Percentiles rank a stretch among this genome's conserved stretches.
Evolutionary conservation across 202 grass and related monocot genomes (phyloP).

Genomic region (Musa balbisiana): DNA sequence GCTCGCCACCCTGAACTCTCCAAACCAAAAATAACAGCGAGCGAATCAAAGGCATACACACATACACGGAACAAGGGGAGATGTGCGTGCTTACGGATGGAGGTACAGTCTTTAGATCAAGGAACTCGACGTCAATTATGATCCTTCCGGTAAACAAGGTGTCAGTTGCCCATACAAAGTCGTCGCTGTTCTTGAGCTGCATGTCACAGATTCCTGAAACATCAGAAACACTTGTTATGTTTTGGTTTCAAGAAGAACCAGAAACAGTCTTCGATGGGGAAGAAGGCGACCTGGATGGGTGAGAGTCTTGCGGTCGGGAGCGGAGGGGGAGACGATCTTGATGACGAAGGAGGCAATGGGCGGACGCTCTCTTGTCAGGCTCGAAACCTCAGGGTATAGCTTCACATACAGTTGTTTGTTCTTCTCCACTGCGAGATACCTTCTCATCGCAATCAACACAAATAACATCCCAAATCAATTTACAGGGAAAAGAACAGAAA

Average conservation of each 20-base stretch:
- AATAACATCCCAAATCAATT: background rate
- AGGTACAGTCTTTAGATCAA: conserved; percentile 68
- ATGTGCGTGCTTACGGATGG: conserved; percentile 58
- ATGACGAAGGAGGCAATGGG: conserved; percentile 90
- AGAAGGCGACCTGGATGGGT: conserved; percentile 60
- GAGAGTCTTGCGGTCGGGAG: conserved; percentile 60
- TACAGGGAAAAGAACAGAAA: background rate
- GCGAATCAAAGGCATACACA: no score
- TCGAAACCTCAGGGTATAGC: conserved; percentile 69
- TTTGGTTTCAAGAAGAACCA: background rate
- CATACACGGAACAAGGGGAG: background rate
- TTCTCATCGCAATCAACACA: conserved; percentile 18
- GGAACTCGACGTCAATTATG: conserved; percentile 89
- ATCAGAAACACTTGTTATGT: no score
- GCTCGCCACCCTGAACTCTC: conserved; percentile 64
- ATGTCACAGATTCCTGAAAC: conserved; percentile 74
- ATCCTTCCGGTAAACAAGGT: conserved; percentile 69
- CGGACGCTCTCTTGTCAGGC: conserved; percentile 45
- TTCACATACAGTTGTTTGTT: conserved; percentile 89
- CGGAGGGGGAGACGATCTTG: conserved; percentile 67
- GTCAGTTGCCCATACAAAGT: conserved; percentile 89
- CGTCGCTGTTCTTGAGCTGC: conserved; percentile 67
- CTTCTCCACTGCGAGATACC: conserved; percentile 85
- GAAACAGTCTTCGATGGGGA: background rate
- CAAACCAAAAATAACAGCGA: background rate